Evolutionary conservation across 257 asterid genomes (phyloP).

Genomic region (Plectranthus barbatus): DNA sequence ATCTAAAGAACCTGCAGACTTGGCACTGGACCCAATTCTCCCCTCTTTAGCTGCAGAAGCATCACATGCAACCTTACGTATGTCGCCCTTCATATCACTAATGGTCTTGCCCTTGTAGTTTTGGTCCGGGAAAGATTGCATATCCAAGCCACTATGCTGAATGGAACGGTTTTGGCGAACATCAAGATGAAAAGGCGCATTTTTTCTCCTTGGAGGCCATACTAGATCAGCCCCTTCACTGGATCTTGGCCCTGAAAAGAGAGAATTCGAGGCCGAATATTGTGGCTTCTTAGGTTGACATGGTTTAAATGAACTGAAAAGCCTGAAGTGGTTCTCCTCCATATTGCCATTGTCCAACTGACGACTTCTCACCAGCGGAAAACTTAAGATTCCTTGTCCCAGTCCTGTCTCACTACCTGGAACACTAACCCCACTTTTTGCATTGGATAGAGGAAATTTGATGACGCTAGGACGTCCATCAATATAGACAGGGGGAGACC

Average conservation of each 20-base stretch:
- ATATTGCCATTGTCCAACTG: constrained; percentile 8
- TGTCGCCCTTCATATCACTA: constrained; percentile 21
- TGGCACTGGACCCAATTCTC: constrained; percentile 13
- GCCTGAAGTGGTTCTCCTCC: constrained; percentile 23
- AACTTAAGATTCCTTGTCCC: constrained; percentile 1
- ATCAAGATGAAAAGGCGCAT: constrained; percentile 23
- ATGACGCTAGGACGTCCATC: constrained; percentile 15
- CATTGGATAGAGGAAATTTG: constrained; percentile 18
- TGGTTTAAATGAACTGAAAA: constrained; percentile 26
- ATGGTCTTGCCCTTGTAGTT: constrained; percentile 22
- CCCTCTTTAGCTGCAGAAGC: constrained; percentile 13
- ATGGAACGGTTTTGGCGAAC: constrained; percentile 17
- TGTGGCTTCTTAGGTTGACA: constrained; percentile 28
- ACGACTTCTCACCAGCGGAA: constrained; percentile 18
- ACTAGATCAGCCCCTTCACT: constrained; percentile 21
- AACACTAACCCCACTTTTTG: constrained; percentile 12
- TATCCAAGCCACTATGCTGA: constrained; percentile 16
- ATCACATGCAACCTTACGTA: constrained; percentile 6
- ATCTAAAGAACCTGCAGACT: constrained; percentile 32
- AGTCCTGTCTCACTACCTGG: constrained; percentile 14
- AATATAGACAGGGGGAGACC: constrained; percentile 19
- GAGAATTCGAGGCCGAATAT: constrained; percentile 25
- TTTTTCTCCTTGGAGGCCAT: constrained; percentile 34
- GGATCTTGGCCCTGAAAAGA: constrained; percentile 20
- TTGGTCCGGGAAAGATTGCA: constrained; percentile 18